Base-by-base conservation (phyloP, 768 basidiomycete species). In the Leucocoprinus leucothites region DNA sequence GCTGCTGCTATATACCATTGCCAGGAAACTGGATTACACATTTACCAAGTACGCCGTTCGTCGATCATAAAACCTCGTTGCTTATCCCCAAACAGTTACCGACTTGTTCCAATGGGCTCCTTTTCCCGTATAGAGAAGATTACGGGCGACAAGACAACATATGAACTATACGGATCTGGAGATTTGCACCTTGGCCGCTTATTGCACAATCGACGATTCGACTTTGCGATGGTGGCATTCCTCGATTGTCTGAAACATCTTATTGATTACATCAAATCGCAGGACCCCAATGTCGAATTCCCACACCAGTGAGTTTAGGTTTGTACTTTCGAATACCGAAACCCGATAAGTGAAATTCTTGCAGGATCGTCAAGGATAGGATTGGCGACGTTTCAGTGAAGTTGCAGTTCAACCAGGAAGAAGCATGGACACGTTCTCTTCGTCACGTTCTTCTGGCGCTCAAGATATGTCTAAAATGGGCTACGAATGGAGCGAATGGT, bases 301-400 rank as follows among this genome's bases (percentile, higher is more conserved):
- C 86, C 92, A 45, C 87, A 95, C 68, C 87, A 88, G 95, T 98
- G 64, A 67, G 94, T 80, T 34, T 35, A 1, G 24, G 40, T 24
- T 58, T 58, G 28, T 26, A 47, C 53, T 53, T 31, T 35, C 26
- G 8, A 49, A 11, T 6, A 16, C 16, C 26, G 8, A 25, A n/a
- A 34, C 6, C 13, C 21, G 4, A 18, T 35, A 34, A 36, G 11
- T 56, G 22, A 52, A n/a, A 21, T 40, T 19, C 22, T 38, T 31
- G 6, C 18, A 97, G 96, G 64, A 85, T 98, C 51, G 75, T 78
- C 40, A 98, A 92, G 70, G 97, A 99, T 71, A 92, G 88, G 73
- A 99, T 99, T 53, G 95, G 94, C 6, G 94, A 96, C 52, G 89
- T 91, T 16, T 94, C 92, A 1, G 89, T 98, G 59, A 94, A 95